Base-by-base conservation (phyloP, 176 grass and related monocot species). In the Carex littledalei region DNA sequence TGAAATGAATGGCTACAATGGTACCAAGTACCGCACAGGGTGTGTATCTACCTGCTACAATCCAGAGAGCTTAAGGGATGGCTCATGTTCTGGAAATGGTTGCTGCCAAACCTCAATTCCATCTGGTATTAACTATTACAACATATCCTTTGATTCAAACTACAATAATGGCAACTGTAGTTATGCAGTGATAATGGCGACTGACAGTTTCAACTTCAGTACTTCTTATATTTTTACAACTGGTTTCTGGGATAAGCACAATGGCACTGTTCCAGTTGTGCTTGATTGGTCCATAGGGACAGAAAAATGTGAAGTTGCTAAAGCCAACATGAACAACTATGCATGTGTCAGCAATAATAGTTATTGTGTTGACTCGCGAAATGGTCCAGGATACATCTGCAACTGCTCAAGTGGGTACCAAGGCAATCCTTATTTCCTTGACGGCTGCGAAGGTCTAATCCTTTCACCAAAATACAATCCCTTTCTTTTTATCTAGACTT, bases 11-110 rank as follows among this genome's bases (percentile, higher is more conserved):
- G 31, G 37, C 26, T 17, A 4, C 56, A 16, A 1, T 18, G 2
- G 8, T 2, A 60, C 7, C 24, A 3, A 2, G 16, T 80, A 80
- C 12, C 18, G 17, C 6, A 80, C 52, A 57, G 77, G 77, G 2
- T 80, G 77, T 80, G 77, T 80, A 34, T 80, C 77, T 37, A 56
- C 32, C 14, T 80, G 77, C 77, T 80, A 52, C 77, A 34, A 6
- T 60, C 24, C 0, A 14, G 14, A 26, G 8, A 80, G 52, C 14
- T 13, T 80, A 34, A 24, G 4, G 11, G 18, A 80, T 57, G 41
- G 22, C 8, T 60, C 49, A 8, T 80, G 77, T 52, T 80, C 52
- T 18, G 77, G 77, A 2, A 60, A 57, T 34, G 77, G 77, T 21
- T 80, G 77, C 32, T 80, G 77, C 22, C 77, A 60, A 18, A 80